phyloP scores from a whole-genome alignment of 331 rosid genomes.

The Prunus yedoensis region DNA sequence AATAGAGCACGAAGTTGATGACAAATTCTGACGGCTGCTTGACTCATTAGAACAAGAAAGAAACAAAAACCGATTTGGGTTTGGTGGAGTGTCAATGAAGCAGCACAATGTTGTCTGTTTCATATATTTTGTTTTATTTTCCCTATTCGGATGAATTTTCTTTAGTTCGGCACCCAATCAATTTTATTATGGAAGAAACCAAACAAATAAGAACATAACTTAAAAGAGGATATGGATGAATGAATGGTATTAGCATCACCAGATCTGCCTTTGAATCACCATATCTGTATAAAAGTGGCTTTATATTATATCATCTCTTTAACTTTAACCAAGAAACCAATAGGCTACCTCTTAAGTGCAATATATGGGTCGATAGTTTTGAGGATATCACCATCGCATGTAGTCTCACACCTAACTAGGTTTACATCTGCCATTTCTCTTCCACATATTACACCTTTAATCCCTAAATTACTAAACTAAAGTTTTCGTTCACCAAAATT shows the following conservation, averaged over 20 bases:
- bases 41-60: conserved; percentile 6
- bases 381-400: neutral
- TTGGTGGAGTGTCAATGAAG: conserved; percentile 6
- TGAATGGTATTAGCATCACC: conserved; percentile 11
- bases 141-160: neutral
- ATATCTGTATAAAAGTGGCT: conserved; percentile 15
- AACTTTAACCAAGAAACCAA: conserved; percentile 12
- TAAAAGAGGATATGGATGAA: neutral
- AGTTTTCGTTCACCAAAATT: too few species aligned
- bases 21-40: neutral
- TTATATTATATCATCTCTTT: neutral
- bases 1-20: neutral
- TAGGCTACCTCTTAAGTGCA: conserved; percentile 11
- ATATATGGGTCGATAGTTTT: neutral
- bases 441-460: neutral
- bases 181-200: neutral
- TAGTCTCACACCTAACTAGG: conserved; percentile 1
- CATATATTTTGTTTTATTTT: neutral
- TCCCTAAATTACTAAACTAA: neutral
- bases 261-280: conserved; percentile 19
- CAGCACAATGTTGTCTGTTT: neutral
- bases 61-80: neutral
- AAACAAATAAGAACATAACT: neutral
- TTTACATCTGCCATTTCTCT: neutral
- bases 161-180: too few species aligned